phyloP scores from a whole-genome alignment of 495 filamentous ascomycete genomes.

The Xylaria telfairii region DNA sequence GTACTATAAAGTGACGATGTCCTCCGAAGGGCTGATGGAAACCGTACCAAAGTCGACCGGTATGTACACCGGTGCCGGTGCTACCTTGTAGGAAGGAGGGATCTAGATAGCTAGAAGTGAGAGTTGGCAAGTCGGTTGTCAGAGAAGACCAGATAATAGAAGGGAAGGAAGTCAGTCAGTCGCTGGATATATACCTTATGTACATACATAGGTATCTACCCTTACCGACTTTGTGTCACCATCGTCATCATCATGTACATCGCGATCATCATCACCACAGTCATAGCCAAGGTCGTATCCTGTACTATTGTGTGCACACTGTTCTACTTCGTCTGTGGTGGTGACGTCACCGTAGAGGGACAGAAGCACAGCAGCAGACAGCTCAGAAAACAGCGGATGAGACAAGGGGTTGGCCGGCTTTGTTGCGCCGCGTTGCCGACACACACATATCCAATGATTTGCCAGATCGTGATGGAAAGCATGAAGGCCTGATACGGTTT shows the following conservation, averaged over 20 bases:
- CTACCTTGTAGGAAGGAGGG: neutral
- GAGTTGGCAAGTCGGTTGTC: neutral
- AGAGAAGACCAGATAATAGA: neutral
- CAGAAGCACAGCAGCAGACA: neutral
- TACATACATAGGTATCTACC: no score
- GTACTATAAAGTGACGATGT: neutral
- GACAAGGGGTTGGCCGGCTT: neutral
- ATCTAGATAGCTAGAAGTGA: neutral
- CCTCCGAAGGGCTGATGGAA: neutral
- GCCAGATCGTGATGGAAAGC: neutral
- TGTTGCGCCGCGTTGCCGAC: neutral
- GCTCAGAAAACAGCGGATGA: neutral
- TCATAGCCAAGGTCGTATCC: neutral
- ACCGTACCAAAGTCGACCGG: neutral
- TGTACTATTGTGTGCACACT: neutral
- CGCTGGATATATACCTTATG: slow-evolving; percentile 5
- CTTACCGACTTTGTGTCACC: neutral
- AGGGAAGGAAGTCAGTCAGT: neutral
- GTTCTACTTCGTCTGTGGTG: neutral
- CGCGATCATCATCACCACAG: neutral
- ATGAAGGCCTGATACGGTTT: neutral
- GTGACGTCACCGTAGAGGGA: slow-evolving; percentile 7
- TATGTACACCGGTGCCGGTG: neutral
- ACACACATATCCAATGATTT: neutral
- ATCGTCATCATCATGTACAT: neutral